These are phyloP conservation scores for Poronia punctata DNA, from an alignment of 495 filamentous ascomycete genomes.

Conservation along the genomic window DNA sequence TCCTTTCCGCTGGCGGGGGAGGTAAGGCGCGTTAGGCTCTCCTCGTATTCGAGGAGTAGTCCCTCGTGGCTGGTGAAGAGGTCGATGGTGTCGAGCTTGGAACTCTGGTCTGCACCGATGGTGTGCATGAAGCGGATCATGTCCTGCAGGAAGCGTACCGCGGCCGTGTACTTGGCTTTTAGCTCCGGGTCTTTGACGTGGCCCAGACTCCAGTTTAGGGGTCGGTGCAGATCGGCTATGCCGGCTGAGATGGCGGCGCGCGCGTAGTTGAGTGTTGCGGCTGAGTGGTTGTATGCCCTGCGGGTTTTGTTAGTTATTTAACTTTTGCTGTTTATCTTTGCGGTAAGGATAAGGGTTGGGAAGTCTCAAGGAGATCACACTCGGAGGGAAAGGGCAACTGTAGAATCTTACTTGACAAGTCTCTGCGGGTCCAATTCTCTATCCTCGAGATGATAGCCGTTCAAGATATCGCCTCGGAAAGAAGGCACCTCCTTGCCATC, in stretches of 20 bases:
- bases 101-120: conserved; percentile 78
- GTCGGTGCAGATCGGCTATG: conserved; percentile 87
- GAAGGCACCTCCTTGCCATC: conserved; percentile 76
- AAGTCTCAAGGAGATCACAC: conserved; percentile 1
- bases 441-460: conserved; percentile 69
- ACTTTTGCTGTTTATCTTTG: not conserved
- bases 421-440: conserved; percentile 73
- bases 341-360: not conserved
- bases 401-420: conserved; percentile 55
- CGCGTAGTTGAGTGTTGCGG: conserved; percentile 87
- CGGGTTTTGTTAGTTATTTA: not conserved
- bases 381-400: not conserved
- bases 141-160: conserved; percentile 80
- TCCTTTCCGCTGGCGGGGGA: conserved; percentile 15
- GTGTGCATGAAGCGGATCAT: conserved; percentile 93
- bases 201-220: conserved; percentile 91
- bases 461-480: conserved; percentile 92
- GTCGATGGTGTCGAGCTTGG: conserved; percentile 87
- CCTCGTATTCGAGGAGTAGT: conserved; percentile 89
- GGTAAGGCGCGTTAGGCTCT: conserved; percentile 75
- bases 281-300: conserved; percentile 90
- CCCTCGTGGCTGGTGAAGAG: conserved; percentile 94
- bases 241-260: conserved; percentile 77
- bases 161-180: conserved; percentile 74
- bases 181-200: conserved; percentile 80